Evolutionary conservation across 371 early-diverging fungal genomes (phyloP).

Genomic region (Mortierella sp.): DNA sequence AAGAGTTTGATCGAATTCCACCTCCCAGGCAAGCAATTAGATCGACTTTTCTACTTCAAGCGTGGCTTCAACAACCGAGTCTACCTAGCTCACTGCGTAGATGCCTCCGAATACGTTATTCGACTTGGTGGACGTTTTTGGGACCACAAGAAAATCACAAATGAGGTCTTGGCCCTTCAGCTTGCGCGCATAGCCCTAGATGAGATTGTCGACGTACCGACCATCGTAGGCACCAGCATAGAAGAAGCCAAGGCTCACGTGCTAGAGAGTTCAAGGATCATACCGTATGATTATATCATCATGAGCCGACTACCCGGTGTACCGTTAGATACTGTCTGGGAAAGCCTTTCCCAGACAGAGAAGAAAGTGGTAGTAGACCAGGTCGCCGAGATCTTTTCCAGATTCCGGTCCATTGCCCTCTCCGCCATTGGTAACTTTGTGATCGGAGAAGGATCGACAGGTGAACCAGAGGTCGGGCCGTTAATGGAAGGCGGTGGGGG

Average conservation of each 20-base stretch:
- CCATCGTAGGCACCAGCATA: constrained; percentile 38
- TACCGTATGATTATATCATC: constrained; percentile 42
- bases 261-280: constrained; percentile 8
- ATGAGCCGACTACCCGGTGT: constrained; percentile 47
- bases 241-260: constrained; percentile 29
- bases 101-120: constrained; percentile 41
- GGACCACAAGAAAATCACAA: constrained; percentile 49
- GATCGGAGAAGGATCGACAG: constrained; percentile 4
- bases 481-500: constrained; percentile 46
- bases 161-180: constrained; percentile 29
- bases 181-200: constrained; percentile 29
- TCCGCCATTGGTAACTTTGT: constrained; percentile 36
- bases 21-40: constrained; percentile 23
- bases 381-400: constrained; percentile 26
- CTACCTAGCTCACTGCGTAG: constrained; percentile 35
- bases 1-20: constrained; percentile 23
- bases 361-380: constrained; percentile 32
- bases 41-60: constrained; percentile 28
- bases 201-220: constrained; percentile 12
- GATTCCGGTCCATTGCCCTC: constrained; percentile 31
- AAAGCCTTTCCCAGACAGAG: constrained; percentile 16
- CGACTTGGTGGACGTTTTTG: constrained; percentile 50
- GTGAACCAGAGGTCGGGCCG: constrained; percentile 24
- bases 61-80: constrained; percentile 52
- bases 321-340: constrained; percentile 45